Evolutionary conservation across 768 basidiomycete genomes (phyloP).

Genomic region (Lactarius tabidus): DNA sequence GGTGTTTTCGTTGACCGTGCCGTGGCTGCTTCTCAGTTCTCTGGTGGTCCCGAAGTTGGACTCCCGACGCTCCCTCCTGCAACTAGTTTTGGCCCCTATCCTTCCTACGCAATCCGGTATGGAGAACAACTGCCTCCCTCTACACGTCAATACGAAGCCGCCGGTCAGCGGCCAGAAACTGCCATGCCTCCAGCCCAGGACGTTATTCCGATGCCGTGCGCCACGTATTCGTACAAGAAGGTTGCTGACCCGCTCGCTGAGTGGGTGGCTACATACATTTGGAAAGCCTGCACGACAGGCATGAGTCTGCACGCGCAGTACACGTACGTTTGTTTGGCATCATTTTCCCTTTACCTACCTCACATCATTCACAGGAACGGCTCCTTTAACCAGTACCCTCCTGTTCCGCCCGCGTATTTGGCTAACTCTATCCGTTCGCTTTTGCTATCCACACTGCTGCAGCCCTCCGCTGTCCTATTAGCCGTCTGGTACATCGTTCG

Average conservation of each 20-base stretch:
- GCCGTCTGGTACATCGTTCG: conserved; percentile 81
- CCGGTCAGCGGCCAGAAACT: conserved; percentile 29
- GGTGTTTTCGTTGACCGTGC: conserved; percentile 72
- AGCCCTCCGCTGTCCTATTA: conserved; percentile 75
- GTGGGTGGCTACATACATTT: conserved; percentile 76
- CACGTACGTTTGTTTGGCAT: conserved; percentile 42
- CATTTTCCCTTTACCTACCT: background rate
- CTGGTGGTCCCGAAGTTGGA: conserved; percentile 4
- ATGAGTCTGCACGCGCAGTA: conserved; percentile 55
- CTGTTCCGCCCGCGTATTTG: conserved; percentile 49
- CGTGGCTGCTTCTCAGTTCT: conserved; percentile 41
- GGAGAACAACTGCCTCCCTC: conserved; percentile 26
- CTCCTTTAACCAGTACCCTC: conserved; percentile 38
- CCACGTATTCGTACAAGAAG: conserved; percentile 60
- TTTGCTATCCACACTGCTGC: conserved; percentile 71
- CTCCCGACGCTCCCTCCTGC: conserved; percentile 11
- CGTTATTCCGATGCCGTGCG: conserved; percentile 43
- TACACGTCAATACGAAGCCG: conserved; percentile 24
- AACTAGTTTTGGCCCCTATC: conserved; percentile 15
- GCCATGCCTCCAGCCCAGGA: conserved; percentile 41
- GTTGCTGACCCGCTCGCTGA: conserved; percentile 73
- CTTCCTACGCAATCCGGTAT: conserved; percentile 28
- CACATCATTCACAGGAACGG: conserved; percentile 13
- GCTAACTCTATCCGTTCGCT: conserved; percentile 64
- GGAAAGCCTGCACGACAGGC: conserved; percentile 79